phyloP scores from a whole-genome alignment of 495 filamentous ascomycete species.

The Xylaria flabelliformis region DNA sequence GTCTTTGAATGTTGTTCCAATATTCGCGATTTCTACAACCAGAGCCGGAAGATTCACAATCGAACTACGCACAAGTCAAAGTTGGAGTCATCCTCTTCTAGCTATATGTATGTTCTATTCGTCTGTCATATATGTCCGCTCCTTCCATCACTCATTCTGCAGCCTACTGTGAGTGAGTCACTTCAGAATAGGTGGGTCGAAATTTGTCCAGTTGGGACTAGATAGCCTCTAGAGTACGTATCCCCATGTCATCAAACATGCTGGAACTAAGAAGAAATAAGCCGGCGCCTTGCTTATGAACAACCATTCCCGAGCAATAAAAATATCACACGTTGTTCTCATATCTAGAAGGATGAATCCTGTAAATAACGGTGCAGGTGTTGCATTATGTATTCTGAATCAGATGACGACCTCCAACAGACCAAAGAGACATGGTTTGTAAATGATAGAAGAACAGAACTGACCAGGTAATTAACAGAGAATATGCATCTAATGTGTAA shows the following conservation, averaged over 20 bases:
- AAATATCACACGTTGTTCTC: not conserved
- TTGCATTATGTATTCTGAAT: not conserved
- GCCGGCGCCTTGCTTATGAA: not conserved
- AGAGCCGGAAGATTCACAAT: not conserved
- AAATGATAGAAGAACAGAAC: not conserved
- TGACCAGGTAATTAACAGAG: not conserved
- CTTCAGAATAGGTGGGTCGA: not conserved
- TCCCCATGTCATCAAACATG: not conserved
- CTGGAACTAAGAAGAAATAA: not conserved
- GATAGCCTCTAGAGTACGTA: not conserved
- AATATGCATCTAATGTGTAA: constrained; percentile 18
- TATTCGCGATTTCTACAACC: not conserved
- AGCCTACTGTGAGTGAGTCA: not conserved
- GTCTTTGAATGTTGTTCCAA: not conserved
- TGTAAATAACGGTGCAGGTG: not conserved
- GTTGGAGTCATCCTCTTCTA: not conserved
- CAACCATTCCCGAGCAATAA: not conserved
- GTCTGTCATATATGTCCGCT: not conserved
- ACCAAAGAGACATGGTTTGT: not conserved
- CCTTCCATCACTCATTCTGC: not conserved
- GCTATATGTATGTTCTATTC: no score
- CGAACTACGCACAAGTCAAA: not conserved
- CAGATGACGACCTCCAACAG: not conserved
- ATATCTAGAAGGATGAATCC: not conserved
- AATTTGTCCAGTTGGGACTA: not conserved